Evolutionary conservation across 345 rosid species (phyloP).

Genomic region (Euphorbia lathyris): DNA sequence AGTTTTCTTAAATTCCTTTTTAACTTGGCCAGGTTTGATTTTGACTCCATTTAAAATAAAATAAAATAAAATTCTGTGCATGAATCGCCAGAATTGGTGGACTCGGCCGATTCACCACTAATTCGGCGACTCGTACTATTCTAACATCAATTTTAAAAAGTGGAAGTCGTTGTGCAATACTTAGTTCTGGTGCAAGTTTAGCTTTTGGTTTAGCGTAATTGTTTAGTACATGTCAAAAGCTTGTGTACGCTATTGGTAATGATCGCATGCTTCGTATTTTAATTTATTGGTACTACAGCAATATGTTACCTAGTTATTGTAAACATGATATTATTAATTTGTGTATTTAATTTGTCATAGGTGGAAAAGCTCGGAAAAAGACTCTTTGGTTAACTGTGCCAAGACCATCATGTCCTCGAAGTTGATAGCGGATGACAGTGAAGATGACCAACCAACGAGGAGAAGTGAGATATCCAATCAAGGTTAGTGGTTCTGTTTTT

Average conservation of each 20-base stretch:
- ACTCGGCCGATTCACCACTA: no score
- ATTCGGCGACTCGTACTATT: no score
- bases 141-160: no score
- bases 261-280: background rate
- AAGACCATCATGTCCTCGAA: constrained; percentile 99
- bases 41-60: no score
- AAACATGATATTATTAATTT: background rate
- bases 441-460: constrained; percentile 90
- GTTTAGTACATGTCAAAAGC: background rate
- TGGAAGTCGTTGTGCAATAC: background rate
- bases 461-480: constrained; percentile 89
- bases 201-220: background rate
- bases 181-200: background rate
- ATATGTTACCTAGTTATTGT: background rate
- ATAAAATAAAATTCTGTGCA: no score
- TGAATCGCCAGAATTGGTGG: no score
- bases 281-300: background rate
- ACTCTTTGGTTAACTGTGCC: constrained; percentile 85
- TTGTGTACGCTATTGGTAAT: background rate
- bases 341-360: constrained; percentile 27
- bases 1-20: no score
- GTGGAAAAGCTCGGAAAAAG: constrained; percentile 96
- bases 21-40: no score
- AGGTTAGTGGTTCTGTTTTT: constrained; percentile 42
- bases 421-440: constrained; percentile 79